phyloP scores from a whole-genome alignment of 495 filamentous ascomycete species.

The Extremus antarcticus region DNA sequence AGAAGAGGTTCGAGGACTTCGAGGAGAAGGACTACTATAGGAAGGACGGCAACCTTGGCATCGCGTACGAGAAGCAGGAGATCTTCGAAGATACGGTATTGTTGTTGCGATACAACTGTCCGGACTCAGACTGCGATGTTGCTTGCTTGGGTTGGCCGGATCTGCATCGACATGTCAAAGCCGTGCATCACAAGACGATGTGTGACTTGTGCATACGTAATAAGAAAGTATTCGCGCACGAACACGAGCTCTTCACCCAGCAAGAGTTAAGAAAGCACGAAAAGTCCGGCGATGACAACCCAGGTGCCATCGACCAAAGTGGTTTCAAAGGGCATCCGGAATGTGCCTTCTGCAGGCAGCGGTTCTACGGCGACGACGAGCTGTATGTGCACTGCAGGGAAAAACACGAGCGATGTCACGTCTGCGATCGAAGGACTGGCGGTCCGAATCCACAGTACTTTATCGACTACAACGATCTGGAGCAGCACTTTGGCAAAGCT shows the following conservation, averaged over 20 bases:
- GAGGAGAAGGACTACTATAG: conserved; percentile 56
- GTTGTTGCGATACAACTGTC: conserved; percentile 91
- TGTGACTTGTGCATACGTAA: conserved; percentile 90
- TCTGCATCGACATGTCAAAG: conserved; percentile 80
- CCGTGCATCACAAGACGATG: conserved; percentile 73
- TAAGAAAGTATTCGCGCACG: conserved; percentile 97
- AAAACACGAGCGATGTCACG: conserved; percentile 86
- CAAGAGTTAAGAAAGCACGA: conserved; percentile 77
- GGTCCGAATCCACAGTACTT: conserved; percentile 77
- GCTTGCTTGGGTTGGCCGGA: conserved; percentile 90
- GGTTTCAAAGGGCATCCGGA: conserved; percentile 95
- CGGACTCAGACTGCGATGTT: conserved; percentile 71
- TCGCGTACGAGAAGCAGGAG: conserved; percentile 73
- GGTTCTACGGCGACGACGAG: conserved; percentile 95
- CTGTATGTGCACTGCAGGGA: conserved; percentile 84
- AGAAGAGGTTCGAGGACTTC: conserved; percentile 78
- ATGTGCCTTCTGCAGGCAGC: conserved; percentile 79
- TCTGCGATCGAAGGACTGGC: conserved; percentile 69
- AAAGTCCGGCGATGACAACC: conserved; percentile 79
- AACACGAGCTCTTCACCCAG: conserved; percentile 86
- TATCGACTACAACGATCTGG: conserved; percentile 70
- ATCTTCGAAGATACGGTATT: conserved; percentile 82
- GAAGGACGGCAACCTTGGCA: conserved; percentile 72
- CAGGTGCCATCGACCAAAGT: conserved; percentile 82
- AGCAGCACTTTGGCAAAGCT: conserved; percentile 73